These are phyloP conservation scores for Camellia lanceoleosa DNA, from an alignment of 148 eudicot species.

Conservation along the genomic window DNA sequence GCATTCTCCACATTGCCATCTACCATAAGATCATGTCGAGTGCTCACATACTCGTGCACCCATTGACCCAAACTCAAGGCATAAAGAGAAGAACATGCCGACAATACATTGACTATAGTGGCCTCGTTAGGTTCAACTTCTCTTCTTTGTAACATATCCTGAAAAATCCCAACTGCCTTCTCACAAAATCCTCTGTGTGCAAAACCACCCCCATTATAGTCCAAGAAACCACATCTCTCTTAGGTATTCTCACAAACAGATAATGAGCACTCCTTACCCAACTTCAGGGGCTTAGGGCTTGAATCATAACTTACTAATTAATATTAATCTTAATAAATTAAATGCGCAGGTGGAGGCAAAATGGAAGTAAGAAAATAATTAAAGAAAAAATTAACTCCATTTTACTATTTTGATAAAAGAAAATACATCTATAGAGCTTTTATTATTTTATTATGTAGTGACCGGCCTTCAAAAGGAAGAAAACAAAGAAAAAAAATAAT, in stretches of 20 bases:
- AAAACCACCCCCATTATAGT: constrained; percentile 24
- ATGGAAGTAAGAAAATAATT: too few relatives aligned
- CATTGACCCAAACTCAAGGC: constrained; percentile 18
- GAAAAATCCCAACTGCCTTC: constrained; percentile 17
- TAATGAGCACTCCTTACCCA: not conserved
- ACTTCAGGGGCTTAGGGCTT: too few relatives aligned
- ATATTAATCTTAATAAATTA: too few relatives aligned
- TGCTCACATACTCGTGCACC: constrained; percentile 9
- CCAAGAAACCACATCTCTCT: constrained; percentile 27
- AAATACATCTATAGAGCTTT: too few relatives aligned
- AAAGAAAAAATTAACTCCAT: too few relatives aligned
- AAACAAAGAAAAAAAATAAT: too few relatives aligned
- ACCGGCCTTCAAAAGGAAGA: too few relatives aligned
- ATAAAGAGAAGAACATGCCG: constrained; percentile 15
- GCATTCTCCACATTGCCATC: constrained; percentile 28
- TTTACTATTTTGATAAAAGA: too few relatives aligned
- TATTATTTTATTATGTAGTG: too few relatives aligned
- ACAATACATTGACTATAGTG: constrained; percentile 23
- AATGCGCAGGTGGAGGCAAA: too few relatives aligned
- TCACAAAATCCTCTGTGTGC: constrained; percentile 17
- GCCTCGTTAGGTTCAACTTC: constrained; percentile 31
- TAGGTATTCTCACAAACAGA: constrained; percentile 17
- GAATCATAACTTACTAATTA: too few relatives aligned
- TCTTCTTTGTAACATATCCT: constrained; percentile 18
- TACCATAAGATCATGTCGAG: constrained; percentile 17